Evolutionary conservation across 1,284 basidiomycete genomes (phyloP), one percentile per base, ranked within the genome.

Genomic region (Pisolithus thermaeus): DNA sequence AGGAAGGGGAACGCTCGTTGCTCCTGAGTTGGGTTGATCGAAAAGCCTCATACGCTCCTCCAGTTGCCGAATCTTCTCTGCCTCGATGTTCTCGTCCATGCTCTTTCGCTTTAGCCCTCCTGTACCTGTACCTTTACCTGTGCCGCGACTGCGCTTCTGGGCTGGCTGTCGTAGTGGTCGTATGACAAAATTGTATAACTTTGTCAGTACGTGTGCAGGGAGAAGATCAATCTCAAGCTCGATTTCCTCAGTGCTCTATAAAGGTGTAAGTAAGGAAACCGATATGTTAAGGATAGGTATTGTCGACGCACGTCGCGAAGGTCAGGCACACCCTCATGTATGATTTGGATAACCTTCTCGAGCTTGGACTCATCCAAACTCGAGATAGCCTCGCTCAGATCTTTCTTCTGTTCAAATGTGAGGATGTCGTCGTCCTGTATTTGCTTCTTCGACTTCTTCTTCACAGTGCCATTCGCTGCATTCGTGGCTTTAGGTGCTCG

Each of bases 391-490:
- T 95, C 91, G 61, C 92, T 95, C 52, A 97, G 75, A 65, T 97
- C 92, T 72, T 95, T 92, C 84, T 97, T 97, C 75, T 97, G 93
- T 61, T 92, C 89, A 65, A 95, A 91, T 39, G 90, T 87, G 32
- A 97, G 73, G 1, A 73, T 74, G 49, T 87, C 84, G 59, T 90
- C 87, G 61, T 89, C 85, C 11, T 74, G 67, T 42, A 77, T 56
- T 37, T 70, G 70, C 59, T 80, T 81, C 69, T 80, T 82, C 25
- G 62, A 60, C 65, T 77, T 81, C 66, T 79, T 84, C 65, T 79
- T 81, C 61, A 73, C 74, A 16, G 70, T 60, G 3, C 64, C 64
- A 28, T 68, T 68, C 6, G 51, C 56, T 11, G 52, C 45, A 20
- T 50, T 55, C 9, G 68, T 51, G 7, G 67, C 65, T 58, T 80